Evolutionary conservation across 2,329 filamentous ascomycete genomes (phyloP), one percentile per base, ranked within the genome.

Genomic region (Aspergillus sojae): DNA sequence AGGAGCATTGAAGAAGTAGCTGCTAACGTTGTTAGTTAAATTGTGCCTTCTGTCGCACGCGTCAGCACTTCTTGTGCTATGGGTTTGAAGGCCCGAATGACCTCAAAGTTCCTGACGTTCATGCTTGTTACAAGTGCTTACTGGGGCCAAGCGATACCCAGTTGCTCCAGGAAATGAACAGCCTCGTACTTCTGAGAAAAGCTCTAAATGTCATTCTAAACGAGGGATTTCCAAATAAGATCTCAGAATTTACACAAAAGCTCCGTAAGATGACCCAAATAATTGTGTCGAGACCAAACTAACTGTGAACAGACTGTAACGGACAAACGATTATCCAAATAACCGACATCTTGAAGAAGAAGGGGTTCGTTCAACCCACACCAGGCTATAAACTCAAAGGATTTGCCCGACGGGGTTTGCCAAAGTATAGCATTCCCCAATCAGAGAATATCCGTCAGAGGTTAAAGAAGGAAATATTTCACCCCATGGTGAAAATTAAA

Each of bases 61-160:
- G 76, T 68, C 82, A 84, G 65, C 82, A 84, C 71, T 60, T 78
- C 30, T 68, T 76, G 45, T 84, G 82, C 68, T 83, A 83, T 62
- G 82, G 82, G 5, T 83, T 79, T 65, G 68, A 69, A 10, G 71
- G 66, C 34, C 45, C 61, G 2, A 64, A 74, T n/a, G 81, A 83
- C 65, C 68, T 72, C 11, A 76, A 77, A 36, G 64, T 83, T 23
- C 78, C 80, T 36, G 69, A 75, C 32, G 64, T 74, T n/a, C 81
- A 84, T 67, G 74, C 76, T 19, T 84, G 82, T 71, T 84, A 83
- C 65, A 69, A 71, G 34, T 84, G 82, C 64, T 69, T 83, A n/a
- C 68, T 81, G 26, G 67, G 71, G 41, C 69, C 70, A 10, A 64
- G 69, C 16, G 75, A 76, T 59, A 56, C 57, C n/a, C 43, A 68